Percentiles rank a stretch among this genome's conserved stretches.
These are phyloP conservation scores for Ilyonectria robusta DNA, from an alignment of 2,329 filamentous ascomycete species.

Conservation along the genomic window DNA sequence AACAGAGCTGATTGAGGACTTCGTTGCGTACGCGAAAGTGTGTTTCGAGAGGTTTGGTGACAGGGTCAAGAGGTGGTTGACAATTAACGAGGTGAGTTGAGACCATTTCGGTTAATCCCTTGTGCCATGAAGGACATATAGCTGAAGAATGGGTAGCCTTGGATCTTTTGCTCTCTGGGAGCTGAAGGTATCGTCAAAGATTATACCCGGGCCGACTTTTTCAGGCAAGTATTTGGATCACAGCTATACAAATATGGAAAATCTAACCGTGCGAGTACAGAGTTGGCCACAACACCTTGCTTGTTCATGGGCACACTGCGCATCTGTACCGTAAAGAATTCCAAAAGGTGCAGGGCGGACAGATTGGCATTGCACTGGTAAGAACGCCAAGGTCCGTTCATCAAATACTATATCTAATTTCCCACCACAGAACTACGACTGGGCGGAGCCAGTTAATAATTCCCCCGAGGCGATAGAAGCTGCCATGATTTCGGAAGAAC, in stretches of 20 bases:
- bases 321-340: constrained; percentile 1
- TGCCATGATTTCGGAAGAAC: constrained; percentile 2
- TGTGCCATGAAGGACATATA: too few species aligned
- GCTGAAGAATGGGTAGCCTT: neutral
- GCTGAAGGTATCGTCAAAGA: constrained; percentile 1
- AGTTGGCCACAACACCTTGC: constrained; percentile 10
- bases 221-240: neutral
- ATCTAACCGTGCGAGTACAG: neutral
- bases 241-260: neutral
- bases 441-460: constrained; percentile 10
- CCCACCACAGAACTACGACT: constrained; percentile 9
- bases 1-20: constrained; percentile 9
- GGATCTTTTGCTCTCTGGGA: constrained; percentile 5
- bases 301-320: constrained; percentile 4
- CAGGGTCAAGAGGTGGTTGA: constrained; percentile 17
- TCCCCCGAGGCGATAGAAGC: constrained; percentile 2
- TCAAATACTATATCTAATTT: too few species aligned
- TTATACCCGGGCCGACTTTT: constrained; percentile 12
- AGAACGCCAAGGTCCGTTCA: neutral
- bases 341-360: neutral
- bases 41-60: constrained; percentile 22
- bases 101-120: too few species aligned
- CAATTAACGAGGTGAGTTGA: constrained; percentile 13
- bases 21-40: constrained; percentile 4
- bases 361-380: constrained; percentile 16